Conservation (phyloP, 148 eudicot genomes). For the Euryodendron excelsum region DNA sequence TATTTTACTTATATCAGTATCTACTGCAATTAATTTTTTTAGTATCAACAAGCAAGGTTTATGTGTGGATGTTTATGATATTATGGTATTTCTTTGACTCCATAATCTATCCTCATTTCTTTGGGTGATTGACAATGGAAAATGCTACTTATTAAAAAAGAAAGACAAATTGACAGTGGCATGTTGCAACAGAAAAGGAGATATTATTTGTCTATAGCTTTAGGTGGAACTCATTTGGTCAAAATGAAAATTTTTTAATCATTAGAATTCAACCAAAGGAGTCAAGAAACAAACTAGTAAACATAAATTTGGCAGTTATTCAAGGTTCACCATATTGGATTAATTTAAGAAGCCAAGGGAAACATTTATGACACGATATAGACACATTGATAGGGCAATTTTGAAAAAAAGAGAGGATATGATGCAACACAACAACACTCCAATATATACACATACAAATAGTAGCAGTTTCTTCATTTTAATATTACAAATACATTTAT, state of each 20-base stretch:
- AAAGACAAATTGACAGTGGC: background rate
- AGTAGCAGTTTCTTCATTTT: too few species aligned
- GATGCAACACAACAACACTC: too few species aligned
- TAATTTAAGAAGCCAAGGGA: too few species aligned
- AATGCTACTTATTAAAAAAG: too few species aligned
- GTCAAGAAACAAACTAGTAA: background rate
- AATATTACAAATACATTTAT: too few species aligned
- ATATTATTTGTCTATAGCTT: background rate
- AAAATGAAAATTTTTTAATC: background rate
- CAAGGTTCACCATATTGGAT: background rate
- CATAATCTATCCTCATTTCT: background rate
- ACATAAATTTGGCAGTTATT: background rate
- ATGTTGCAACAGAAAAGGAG: background rate
- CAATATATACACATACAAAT: too few species aligned
- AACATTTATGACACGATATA: too few species aligned
- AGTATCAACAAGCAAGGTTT: background rate
- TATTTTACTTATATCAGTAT: constrained; percentile 17
- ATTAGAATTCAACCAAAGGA: background rate
- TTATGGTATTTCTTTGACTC: background rate
- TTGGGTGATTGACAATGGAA: background rate
- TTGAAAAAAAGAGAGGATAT: too few species aligned
- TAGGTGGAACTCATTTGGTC: background rate
- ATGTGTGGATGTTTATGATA: background rate
- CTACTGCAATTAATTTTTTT: background rate
- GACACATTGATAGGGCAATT: too few species aligned